Conservation (phyloP, 139 green algal genomes). For the Mesotaenium endlicherianum region DNA sequence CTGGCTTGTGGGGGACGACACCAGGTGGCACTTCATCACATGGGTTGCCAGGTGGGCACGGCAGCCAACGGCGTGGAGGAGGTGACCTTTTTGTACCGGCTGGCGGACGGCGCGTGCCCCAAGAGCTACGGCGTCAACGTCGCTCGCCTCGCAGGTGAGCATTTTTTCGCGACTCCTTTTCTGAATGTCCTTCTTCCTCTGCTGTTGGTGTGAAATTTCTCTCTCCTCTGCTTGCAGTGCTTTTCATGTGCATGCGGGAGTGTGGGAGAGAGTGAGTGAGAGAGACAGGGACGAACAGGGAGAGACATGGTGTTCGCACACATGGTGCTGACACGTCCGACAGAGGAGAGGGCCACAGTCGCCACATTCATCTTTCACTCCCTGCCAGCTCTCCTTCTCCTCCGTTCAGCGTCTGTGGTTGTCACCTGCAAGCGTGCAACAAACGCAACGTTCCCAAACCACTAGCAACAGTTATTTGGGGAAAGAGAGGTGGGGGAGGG, state of each 20-base stretch:
- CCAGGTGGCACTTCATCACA: constrained; percentile 43
- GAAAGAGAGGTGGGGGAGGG: too few species aligned
- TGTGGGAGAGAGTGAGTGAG: neutral
- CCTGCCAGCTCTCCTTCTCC: too few species aligned
- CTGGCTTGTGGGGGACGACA: neutral
- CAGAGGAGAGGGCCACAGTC: too few species aligned
- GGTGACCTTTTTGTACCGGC: constrained; percentile 93
- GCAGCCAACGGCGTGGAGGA: constrained; percentile 48
- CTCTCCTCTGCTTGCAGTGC: too few species aligned
- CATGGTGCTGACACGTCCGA: too few species aligned
- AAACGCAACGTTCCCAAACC: too few species aligned
- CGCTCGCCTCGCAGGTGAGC: constrained; percentile 80
- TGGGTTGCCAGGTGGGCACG: constrained; percentile 48
- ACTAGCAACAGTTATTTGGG: too few species aligned
- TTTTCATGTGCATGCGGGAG: neutral
- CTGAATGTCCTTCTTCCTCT: neutral
- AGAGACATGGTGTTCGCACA: too few species aligned
- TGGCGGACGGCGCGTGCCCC: constrained; percentile 75
- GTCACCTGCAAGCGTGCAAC: too few species aligned
- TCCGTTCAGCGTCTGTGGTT: too few species aligned
- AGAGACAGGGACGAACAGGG: too few species aligned
- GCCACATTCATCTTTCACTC: too few species aligned
- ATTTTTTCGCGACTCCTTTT: neutral
- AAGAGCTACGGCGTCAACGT: constrained; percentile 94
- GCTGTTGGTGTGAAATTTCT: neutral